Evolutionary conservation across 2,329 filamentous ascomycete species (phyloP), one percentile per base, ranked within the genome.

Genomic region (Orbilia blumenaviensis): DNA sequence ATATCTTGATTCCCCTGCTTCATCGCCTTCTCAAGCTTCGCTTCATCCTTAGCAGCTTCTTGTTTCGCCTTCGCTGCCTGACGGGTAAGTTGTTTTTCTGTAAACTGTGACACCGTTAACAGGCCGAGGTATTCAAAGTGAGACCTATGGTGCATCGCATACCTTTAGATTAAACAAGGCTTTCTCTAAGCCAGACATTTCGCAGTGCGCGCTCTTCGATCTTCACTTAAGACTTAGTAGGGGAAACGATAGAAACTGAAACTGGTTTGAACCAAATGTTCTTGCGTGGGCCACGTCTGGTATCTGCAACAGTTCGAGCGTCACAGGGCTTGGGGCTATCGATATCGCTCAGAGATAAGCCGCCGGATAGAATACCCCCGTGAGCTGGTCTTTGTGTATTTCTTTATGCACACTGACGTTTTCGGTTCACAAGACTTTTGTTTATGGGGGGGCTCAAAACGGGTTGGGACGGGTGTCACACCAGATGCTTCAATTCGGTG

Each of bases 151-250:
- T 34, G 54, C 16, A 63, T 18, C 56, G 46, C 46, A 41, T 77
- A 87, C 87, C 84, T 89, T 89, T 76, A 89, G 84, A 81, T 89
- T 88, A 83, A 89, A 88, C 42, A 89, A 85, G 23, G 87, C 86
- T 81, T 88, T 88, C 81, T 89, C 87, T 68, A 89, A 85, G 76
- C 87, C 87, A 32, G 87, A 88, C 87, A 89, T 89, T 69, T 56
- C 81, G 50, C 34, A 14, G 4, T 44, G 42, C 8, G n/a, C n/a
- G 44, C 16, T 27, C 12, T 21, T 7, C 23, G 23, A 27, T 21
- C 4, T 16, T 6, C 27, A 16, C 27, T 12, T n/a, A 12, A 29
- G 7, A 32, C 4, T 2, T 21, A 12, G 27, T n/a, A n/a, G 48
- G 25, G 9, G 9, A 18, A 27, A 7, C 23, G 9, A 41, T 4